Evolutionary conservation across 352 stramenopile species (phyloP).

Genomic region (Blastocystis sp.): DNA sequence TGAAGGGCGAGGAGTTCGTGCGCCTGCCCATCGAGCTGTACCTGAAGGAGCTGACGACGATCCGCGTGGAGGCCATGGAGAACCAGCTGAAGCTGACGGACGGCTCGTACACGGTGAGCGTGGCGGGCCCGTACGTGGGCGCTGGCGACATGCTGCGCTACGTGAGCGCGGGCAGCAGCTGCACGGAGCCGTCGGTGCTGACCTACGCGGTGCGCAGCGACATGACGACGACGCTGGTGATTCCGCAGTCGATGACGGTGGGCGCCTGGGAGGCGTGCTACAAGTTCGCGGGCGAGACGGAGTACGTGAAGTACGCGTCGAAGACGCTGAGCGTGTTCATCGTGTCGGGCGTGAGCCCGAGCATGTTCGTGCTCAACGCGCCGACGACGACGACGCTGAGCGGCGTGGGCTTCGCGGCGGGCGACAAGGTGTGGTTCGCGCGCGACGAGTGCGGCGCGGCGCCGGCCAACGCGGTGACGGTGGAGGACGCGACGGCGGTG

Average conservation of each 20-base stretch:
- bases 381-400: background rate
- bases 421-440: conserved; percentile 59
- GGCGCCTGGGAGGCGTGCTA: conserved; percentile 48
- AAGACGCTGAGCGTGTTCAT: conserved; percentile 65
- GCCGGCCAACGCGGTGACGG: conserved; percentile 8
- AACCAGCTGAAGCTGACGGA: conserved; percentile 46
- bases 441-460: conserved; percentile 1
- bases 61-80: background rate
- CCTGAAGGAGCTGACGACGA: conserved; percentile 57
- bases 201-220: background rate
- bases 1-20: background rate
- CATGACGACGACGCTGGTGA: background rate
- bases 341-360: conserved; percentile 21
- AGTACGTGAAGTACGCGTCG: conserved; percentile 47
- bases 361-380: conserved; percentile 20
- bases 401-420: conserved; percentile 27
- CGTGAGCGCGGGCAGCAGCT: conserved; percentile 6
- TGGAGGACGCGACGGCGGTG: conserved; percentile 8
- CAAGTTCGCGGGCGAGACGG: conserved; percentile 42
- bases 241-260: background rate
- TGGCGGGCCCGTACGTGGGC: conserved; percentile 40
- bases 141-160: conserved; percentile 53
- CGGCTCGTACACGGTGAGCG: conserved; percentile 5
- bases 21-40: conserved; percentile 1
- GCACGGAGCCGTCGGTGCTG: conserved; percentile 1